These are phyloP conservation scores for Haematococcus lacustris DNA, from an alignment of 139 green algal species.

Conservation along the genomic window DNA sequence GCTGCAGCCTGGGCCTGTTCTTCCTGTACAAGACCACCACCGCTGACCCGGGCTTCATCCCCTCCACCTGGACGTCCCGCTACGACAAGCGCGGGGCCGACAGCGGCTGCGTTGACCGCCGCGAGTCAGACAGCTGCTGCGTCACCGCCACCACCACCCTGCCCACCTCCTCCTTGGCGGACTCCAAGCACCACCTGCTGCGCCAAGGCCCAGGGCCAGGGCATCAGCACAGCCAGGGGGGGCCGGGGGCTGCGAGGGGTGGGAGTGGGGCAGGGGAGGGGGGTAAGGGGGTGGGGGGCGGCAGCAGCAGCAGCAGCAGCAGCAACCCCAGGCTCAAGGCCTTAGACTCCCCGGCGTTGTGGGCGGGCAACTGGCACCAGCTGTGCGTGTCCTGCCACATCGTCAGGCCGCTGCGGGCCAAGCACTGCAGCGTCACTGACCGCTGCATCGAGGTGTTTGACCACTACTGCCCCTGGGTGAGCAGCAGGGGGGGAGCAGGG, in stretches of 20 bases:
- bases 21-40: conserved; percentile 71
- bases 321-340: conserved; percentile 10
- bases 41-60: conserved; percentile 43
- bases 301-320: background rate
- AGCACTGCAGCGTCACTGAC: conserved; percentile 82
- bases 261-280: no score
- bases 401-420: conserved; percentile 82
- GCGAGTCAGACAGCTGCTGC: no score
- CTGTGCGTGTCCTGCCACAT: conserved; percentile 89
- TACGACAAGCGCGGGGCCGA: no score
- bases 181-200: background rate
- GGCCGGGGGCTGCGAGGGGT: no score
- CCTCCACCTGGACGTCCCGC: background rate
- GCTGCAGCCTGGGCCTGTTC: conserved; percentile 38
- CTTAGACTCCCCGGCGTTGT: conserved; percentile 79
- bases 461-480: conserved; percentile 94
- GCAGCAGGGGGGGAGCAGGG: no score
- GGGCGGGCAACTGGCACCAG: conserved; percentile 79
- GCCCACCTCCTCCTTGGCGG: no score
- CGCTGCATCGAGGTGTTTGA: conserved; percentile 92
- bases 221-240: no score
- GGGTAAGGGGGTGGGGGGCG: no score
- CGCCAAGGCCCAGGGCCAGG: no score
- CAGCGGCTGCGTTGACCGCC: no score
- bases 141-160: no score